Evolutionary conservation across 208 protist species (phyloP).

Genomic region (Leishmania martiniquensis): DNA sequence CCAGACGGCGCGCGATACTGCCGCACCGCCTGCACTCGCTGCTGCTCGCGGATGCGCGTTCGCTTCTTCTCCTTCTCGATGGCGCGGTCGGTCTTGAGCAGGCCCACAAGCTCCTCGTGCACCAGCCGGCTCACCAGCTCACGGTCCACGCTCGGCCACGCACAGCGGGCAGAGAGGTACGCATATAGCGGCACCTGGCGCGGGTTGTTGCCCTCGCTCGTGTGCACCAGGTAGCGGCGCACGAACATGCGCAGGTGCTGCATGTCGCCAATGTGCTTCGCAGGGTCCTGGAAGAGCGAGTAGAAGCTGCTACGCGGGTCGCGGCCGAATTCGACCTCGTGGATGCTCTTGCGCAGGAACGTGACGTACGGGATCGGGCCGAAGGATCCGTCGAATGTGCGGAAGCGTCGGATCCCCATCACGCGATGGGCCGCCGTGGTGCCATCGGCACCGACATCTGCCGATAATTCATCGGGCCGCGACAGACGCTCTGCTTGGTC

Average conservation of each 20-base stretch:
- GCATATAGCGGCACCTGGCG: slow-evolving; percentile 59
- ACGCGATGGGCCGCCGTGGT: neutral
- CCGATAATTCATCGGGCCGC: neutral
- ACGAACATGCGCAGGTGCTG: slow-evolving; percentile 86
- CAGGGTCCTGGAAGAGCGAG: slow-evolving; percentile 61
- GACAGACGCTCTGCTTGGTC: neutral
- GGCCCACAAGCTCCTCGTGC: slow-evolving; percentile 59
- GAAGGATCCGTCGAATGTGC: slow-evolving; percentile 10
- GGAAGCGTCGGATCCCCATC: neutral
- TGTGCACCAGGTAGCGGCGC: slow-evolving; percentile 81
- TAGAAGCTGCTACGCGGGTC: slow-evolving; percentile 62
- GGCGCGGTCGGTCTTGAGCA: slow-evolving; percentile 58
- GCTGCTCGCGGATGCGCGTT: slow-evolving; percentile 15
- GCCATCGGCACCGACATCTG: neutral
- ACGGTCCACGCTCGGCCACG: slow-evolving; percentile 54
- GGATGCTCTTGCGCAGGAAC: slow-evolving; percentile 63
- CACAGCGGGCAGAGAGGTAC: slow-evolving; percentile 60
- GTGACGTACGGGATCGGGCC: slow-evolving; percentile 75
- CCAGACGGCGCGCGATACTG: slow-evolving; percentile 43
- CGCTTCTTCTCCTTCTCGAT: slow-evolving; percentile 42
- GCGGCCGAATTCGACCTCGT: slow-evolving; percentile 61
- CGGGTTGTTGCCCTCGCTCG: slow-evolving; percentile 75
- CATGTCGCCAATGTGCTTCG: slow-evolving; percentile 58
- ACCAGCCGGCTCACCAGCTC: slow-evolving; percentile 49
- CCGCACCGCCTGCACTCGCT: slow-evolving; percentile 21